A percentile compares a stretch with the other conserved stretches of the same genome.
Evolutionary conservation across 305 asterid genomes (phyloP).

Genomic region (Fraxinus platypoda): DNA sequence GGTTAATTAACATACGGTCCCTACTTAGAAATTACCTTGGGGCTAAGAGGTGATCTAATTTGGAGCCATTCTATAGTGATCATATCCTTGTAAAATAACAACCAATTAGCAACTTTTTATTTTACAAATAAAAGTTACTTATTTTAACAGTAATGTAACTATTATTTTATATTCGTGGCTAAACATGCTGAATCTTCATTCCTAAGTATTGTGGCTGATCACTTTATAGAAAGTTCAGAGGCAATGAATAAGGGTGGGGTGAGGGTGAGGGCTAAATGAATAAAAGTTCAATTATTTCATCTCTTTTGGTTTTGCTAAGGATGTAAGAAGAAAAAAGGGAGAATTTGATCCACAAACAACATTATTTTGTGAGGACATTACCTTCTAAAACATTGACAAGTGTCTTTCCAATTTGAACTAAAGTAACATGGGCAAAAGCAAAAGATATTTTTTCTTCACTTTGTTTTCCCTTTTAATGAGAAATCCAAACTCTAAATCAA

Average conservation of each 20-base stretch:
- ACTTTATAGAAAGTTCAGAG: background rate
- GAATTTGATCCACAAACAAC: background rate
- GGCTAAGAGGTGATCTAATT: background rate
- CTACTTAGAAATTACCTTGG: background rate
- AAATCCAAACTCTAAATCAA: background rate
- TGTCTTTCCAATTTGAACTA: constrained; percentile 14
- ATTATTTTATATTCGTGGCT: background rate
- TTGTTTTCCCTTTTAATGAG: background rate
- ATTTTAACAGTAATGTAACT: background rate
- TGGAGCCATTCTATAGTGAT: constrained; percentile 10
- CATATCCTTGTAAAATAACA: constrained; percentile 23
- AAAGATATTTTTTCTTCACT: background rate
- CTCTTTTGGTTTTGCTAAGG: background rate
- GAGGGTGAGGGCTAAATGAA: background rate
- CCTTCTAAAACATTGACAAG: constrained; percentile 3
- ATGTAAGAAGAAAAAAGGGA: background rate
- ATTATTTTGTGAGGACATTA: background rate
- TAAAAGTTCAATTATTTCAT: background rate
- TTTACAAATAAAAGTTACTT: background rate
- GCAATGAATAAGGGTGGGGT: background rate
- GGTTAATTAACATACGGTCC: background rate
- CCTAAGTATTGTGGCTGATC: background rate
- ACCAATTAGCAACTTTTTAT: background rate
- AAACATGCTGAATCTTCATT: background rate
- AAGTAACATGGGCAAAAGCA: constrained; percentile 15